These are phyloP conservation scores for Pythium grandisporangium DNA, from an alignment of 352 stramenopile genomes.

Conservation along the genomic window DNA sequence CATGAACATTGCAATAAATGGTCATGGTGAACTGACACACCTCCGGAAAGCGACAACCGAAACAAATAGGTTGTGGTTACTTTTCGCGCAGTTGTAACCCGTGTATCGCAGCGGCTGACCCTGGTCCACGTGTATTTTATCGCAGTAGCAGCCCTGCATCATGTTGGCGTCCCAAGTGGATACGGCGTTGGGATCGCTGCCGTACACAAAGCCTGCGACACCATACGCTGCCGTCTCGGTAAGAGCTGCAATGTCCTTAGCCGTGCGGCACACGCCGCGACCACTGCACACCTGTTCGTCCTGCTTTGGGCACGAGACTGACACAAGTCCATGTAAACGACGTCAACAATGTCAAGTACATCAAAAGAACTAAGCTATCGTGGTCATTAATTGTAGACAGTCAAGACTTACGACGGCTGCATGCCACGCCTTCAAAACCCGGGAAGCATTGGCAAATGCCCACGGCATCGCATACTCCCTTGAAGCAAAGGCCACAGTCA, in stretches of 20 bases:
- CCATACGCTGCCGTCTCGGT: slow-evolving; percentile 28
- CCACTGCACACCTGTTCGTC: slow-evolving; percentile 25
- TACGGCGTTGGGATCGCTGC: slow-evolving; percentile 54
- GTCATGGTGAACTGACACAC: slow-evolving; percentile 1
- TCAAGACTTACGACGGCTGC: slow-evolving; percentile 38
- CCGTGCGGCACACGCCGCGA: slow-evolving; percentile 31
- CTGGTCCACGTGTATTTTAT: slow-evolving; percentile 55
- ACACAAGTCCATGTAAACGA: background rate
- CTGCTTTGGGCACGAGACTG: slow-evolving; percentile 39
- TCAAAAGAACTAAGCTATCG: no score
- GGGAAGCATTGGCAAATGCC: slow-evolving; percentile 45
- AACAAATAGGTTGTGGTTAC: slow-evolving; percentile 16
- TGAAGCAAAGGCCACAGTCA: background rate
- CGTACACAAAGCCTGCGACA: slow-evolving; percentile 50
- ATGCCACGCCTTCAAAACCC: slow-evolving; percentile 61
- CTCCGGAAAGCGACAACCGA: no score
- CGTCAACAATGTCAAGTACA: background rate
- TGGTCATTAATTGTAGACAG: background rate
- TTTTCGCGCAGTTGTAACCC: slow-evolving; percentile 73
- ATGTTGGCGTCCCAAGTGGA: slow-evolving; percentile 86
- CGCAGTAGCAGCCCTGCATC: slow-evolving; percentile 80
- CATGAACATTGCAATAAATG: background rate
- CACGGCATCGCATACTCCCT: slow-evolving; percentile 48
- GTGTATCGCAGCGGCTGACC: slow-evolving; percentile 39
- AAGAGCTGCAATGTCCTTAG: slow-evolving; percentile 41